These are phyloP conservation scores for Rosellinia necatrix DNA, from an alignment of 2,329 filamentous ascomycete species.

Conservation along the genomic window DNA sequence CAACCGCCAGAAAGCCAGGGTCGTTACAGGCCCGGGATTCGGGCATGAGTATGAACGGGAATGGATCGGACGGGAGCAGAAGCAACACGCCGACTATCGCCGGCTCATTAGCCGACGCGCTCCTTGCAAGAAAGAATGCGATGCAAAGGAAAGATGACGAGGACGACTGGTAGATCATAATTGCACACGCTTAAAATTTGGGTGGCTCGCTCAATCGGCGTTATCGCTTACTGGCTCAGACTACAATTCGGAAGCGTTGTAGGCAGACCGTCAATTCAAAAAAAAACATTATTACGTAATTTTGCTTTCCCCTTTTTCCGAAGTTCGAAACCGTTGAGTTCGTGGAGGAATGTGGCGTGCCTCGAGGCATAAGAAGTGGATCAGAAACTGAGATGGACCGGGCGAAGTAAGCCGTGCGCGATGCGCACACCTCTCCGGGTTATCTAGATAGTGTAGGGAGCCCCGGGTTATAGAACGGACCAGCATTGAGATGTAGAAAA, in stretches of 20 bases:
- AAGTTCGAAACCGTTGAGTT: not conserved
- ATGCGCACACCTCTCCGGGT: no score
- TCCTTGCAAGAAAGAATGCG: constrained; percentile 75
- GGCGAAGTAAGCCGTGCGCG: not conserved
- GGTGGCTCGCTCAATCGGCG: constrained; percentile 6
- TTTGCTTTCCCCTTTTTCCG: not conserved
- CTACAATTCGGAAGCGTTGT: constrained; percentile 11
- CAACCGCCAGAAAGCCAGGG: constrained; percentile 71
- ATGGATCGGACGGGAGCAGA: constrained; percentile 64
- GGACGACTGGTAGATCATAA: constrained; percentile 64
- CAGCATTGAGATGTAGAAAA: constrained; percentile 13
- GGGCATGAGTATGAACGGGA: constrained; percentile 65
- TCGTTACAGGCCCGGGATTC: constrained; percentile 74
- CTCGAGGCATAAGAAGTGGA: not conserved
- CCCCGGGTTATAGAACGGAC: constrained; percentile 6
- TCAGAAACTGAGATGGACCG: not conserved
- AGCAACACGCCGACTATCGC: constrained; percentile 73
- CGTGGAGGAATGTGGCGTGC: not conserved
- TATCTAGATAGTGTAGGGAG: no score
- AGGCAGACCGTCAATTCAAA: constrained; percentile 12
- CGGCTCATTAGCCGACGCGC: constrained; percentile 77
- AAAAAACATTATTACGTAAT: constrained; percentile 5
- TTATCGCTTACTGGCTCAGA: constrained; percentile 1
- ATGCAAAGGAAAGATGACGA: constrained; percentile 73
- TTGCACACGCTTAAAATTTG: constrained; percentile 14